Conservation (phyloP, 1,284 basidiomycete genomes). For the Ceratobasidium sp. region DNA sequence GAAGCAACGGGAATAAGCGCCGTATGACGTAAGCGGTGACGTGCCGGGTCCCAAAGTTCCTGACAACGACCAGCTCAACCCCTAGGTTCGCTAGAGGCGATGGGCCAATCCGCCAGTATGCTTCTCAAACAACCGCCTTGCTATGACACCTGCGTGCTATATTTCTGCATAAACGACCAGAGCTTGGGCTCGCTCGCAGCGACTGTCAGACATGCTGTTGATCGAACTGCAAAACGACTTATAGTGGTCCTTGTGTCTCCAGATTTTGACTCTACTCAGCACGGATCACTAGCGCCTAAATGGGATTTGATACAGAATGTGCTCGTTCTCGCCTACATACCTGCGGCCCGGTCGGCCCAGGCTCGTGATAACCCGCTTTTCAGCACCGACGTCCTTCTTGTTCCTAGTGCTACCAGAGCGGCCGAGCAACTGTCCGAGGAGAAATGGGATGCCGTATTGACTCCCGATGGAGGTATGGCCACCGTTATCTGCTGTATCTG, state of each 20-base stretch:
- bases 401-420: slow-evolving; percentile 21
- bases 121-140: slow-evolving; percentile 16
- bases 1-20: slow-evolving; percentile 4
- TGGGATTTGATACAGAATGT: slow-evolving; percentile 39
- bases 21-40: slow-evolving; percentile 15
- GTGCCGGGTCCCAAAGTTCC: slow-evolving; percentile 5
- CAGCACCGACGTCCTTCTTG: slow-evolving; percentile 38
- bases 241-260: slow-evolving; percentile 35
- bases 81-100: not conserved
- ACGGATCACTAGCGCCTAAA: slow-evolving; percentile 27
- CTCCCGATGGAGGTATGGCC: slow-evolving; percentile 42
- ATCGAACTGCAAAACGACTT: slow-evolving; percentile 33
- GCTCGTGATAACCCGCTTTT: slow-evolving; percentile 36
- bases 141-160: slow-evolving; percentile 33
- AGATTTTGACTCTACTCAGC: slow-evolving; percentile 30
- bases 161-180: slow-evolving; percentile 22
- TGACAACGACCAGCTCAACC: slow-evolving; percentile 8
- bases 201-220: slow-evolving; percentile 26
- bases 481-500: slow-evolving; percentile 5
- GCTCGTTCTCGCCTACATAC: slow-evolving; percentile 39
- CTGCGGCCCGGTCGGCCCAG: slow-evolving; percentile 20
- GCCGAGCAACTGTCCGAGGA: slow-evolving; percentile 32
- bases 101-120: not conserved
- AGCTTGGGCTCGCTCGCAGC: slow-evolving; percentile 13
- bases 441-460: slow-evolving; percentile 40